Evolutionary conservation across 768 basidiomycete species (phyloP), one percentile per base, ranked within the genome.

Genomic region (Crepidotus variabilis): DNA sequence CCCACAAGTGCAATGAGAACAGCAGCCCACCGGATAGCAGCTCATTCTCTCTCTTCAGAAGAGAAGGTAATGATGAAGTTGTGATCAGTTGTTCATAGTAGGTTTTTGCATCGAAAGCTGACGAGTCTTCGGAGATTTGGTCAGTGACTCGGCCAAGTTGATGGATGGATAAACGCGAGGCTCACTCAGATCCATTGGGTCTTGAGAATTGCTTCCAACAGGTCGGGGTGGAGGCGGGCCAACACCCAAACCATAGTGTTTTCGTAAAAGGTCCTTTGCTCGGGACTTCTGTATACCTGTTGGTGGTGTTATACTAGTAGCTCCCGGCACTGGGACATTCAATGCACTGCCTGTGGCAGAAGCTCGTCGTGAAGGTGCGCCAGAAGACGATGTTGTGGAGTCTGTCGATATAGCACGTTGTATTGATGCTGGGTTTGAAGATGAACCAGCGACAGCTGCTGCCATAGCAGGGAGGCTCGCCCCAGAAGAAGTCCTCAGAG

Each of bases 81-180:
- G 90, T 92, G 55, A 94, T 92, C 6, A 94, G 69, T 61, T 92
- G 90, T 61, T 92, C 88, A 60, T 94, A 94, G 62, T 93, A 94
- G 11, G 83, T 77, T 67, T 86, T 88, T 10, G 92, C 85, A 62
- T 94, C 89, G 64, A 94, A 94, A 7, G 83, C 84, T 18, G 84
- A 70, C 0, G 92, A 93, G 69, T 94, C 92, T 93, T 60, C 4
- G 13, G 21, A 39, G 32, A 32, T 50, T 36, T 50, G 22, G 21
- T 45, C 18, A 58, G 52, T 24, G 24, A 24, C 10, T 16, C 6
- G 23, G 24, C 8, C 32, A 33, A 8, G 5, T 14, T 47, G 16
- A 16, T 3, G 47, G n/a, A n/a, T n/a, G n/a, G 8, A 36, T 50
- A 18, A 13, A 57, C n/a, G n/a, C 21, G 2, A 34, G 13, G 65